These are phyloP conservation scores for Fraxinus latifolia DNA, from an alignment of 305 asterid genomes.

Conservation along the genomic window DNA sequence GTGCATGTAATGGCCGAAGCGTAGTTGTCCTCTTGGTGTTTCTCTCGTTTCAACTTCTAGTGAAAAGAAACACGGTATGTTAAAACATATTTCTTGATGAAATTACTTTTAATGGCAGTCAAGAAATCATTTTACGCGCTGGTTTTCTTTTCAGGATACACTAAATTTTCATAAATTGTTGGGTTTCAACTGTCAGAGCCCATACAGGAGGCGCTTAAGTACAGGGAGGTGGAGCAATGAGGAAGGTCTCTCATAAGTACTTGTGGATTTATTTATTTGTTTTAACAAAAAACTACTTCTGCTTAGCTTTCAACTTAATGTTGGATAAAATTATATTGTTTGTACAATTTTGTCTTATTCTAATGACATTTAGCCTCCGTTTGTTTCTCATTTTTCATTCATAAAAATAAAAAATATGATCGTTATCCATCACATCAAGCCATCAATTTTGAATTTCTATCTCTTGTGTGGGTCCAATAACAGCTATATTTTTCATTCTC, in stretches of 20 bases:
- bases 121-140: slow-evolving; percentile 19
- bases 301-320: neutral
- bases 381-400: too few species aligned
- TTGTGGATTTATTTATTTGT: slow-evolving; percentile 10
- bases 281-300: neutral
- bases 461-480: too few species aligned
- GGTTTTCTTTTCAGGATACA: slow-evolving; percentile 59
- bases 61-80: slow-evolving; percentile 75
- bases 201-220: slow-evolving; percentile 47
- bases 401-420: too few species aligned
- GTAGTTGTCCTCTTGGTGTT: slow-evolving; percentile 88
- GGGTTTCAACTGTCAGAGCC: slow-evolving; percentile 64
- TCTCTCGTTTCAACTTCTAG: slow-evolving; percentile 89
- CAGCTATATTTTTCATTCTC: too few species aligned
- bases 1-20: slow-evolving; percentile 80
- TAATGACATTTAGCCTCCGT: neutral
- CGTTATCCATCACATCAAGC: too few species aligned
- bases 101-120: slow-evolving; percentile 11
- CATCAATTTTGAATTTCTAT: too few species aligned
- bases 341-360: slow-evolving; percentile 3
- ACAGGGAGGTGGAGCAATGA: slow-evolving; percentile 41
- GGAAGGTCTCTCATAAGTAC: slow-evolving; percentile 46
- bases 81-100: slow-evolving; percentile 10
- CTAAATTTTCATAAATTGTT: slow-evolving; percentile 85
- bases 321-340: neutral